These are phyloP conservation scores for Pseudocercospora ulei DNA, from an alignment of 2,329 filamentous ascomycete genomes.

Conservation along the genomic window DNA sequence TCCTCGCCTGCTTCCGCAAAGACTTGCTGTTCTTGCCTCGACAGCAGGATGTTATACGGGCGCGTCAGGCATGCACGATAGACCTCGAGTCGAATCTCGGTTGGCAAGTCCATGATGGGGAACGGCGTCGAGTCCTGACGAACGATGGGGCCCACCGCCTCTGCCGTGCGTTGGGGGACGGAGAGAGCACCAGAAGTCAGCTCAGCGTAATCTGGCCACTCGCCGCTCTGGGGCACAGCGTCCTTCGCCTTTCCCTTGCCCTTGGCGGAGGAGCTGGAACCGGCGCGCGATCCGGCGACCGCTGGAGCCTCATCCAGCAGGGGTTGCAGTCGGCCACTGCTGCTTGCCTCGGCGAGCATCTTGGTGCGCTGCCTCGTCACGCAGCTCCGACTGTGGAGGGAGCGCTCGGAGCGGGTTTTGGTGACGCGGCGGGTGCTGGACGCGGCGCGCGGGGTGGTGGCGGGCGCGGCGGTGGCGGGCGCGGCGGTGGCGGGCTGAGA, in stretches of 20 bases:
- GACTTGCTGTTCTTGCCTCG: slow-evolving; percentile 22
- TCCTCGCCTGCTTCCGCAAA: slow-evolving; percentile 9
- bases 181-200: too few species aligned
- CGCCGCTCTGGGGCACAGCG: slow-evolving; percentile 5
- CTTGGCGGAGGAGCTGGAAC: slow-evolving; percentile 9
- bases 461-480: slow-evolving; percentile 3
- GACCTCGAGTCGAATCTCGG: slow-evolving; percentile 41
- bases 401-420: slow-evolving; percentile 15
- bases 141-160: slow-evolving; percentile 19
- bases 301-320: slow-evolving; percentile 18
- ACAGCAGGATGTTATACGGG: slow-evolving; percentile 31
- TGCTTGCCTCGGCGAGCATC: slow-evolving; percentile 18
- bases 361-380: slow-evolving; percentile 18
- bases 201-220: slow-evolving; percentile 6
- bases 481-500: neutral
- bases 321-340: slow-evolving; percentile 14
- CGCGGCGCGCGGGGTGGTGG: slow-evolving; percentile 8
- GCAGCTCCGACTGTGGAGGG: neutral
- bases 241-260: slow-evolving; percentile 13
- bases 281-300: slow-evolving; percentile 8
- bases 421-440: slow-evolving; percentile 14
- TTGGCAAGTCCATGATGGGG: slow-evolving; percentile 38
- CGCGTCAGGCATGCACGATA: slow-evolving; percentile 36
- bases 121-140: slow-evolving; percentile 28
- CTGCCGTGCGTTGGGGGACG: too few species aligned